Evolutionary conservation across 257 asterid genomes (phyloP).

Genomic region (Jaltomata sinuosa): DNA sequence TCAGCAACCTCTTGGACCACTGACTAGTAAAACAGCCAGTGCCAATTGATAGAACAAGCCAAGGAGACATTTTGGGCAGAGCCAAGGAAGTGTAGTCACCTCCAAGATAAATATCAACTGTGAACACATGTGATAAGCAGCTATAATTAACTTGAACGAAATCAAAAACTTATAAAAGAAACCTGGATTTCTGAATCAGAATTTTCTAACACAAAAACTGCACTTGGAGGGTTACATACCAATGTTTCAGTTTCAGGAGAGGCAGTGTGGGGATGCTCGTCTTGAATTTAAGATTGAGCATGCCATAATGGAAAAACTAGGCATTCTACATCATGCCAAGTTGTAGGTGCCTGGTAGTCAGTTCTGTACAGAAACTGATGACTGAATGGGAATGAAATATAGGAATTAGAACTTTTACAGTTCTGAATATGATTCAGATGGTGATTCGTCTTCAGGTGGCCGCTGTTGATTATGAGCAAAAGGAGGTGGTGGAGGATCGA

Average conservation of each 20-base stretch:
- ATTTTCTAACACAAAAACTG: constrained; percentile 15
- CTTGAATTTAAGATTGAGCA: background rate
- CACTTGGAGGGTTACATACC: background rate
- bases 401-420: background rate
- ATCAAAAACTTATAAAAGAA: constrained; percentile 19
- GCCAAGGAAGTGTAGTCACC: background rate
- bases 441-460: background rate
- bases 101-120: background rate
- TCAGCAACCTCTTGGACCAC: background rate
- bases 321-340: background rate
- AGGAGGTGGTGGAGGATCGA: constrained; percentile 28
- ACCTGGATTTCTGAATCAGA: constrained; percentile 43
- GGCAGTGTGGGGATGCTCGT: background rate
- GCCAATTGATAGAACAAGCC: background rate
- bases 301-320: background rate
- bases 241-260: background rate
- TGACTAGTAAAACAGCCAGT: background rate
- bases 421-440: background rate
- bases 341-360: background rate
- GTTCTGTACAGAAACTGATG: background rate
- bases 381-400: background rate
- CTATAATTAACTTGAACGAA: background rate
- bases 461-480: background rate
- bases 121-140: background rate
- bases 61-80: background rate